Evolutionary conservation across 306 rosid species (phyloP), one percentile per base, ranked within the genome.

Genomic region (Carpinus viminea): DNA sequence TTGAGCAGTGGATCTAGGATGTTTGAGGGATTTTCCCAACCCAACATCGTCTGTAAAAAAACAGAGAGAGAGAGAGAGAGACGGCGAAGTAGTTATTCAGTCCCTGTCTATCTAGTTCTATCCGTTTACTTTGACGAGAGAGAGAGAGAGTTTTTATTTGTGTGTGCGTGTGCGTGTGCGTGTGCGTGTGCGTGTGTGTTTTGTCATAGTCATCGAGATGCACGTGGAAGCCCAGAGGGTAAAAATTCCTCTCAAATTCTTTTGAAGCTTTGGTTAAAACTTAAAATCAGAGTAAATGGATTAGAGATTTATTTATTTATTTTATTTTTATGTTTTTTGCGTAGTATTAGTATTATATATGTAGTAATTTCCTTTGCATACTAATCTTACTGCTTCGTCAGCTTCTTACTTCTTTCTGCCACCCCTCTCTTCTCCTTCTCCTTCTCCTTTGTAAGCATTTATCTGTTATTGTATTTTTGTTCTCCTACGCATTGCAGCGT

Each of bases 221-320:
- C 92, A 83, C 88, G 88, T 90, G 94, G 83, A 80, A 77, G 62
- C 86, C 80, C 76, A 78, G 70, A 53, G 81, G 88, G 88, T 81
- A 3, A 73, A 82, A 80, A 82, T 86, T 81, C 74, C 73, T 77
- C 83, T 77, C 75, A 73, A 61, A 72, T 70, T 64, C 68, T 75
- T 75, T 77, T 78, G 76, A 74, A 75, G 75, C 62, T 78, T 74
- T 72, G 69, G 75, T 46, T 70, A 38, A 71, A 78, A 69, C 70
- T 46, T 70, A 38, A 71, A 78, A 69, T 70, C 73, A 8, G 79
- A 51, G 68, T 65, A 70, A 57, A 80, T 86, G 77, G 80, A 57
- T 75, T 79, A 52, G 53, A 38, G 50, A 66, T 38, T 66, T 9
- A 66, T 38, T 2, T 31, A 2, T 31, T 2, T 1, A 24, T 66